phyloP scores from a whole-genome alignment of 1,284 basidiomycete genomes.

The Microbotryum scabiosae region DNA sequence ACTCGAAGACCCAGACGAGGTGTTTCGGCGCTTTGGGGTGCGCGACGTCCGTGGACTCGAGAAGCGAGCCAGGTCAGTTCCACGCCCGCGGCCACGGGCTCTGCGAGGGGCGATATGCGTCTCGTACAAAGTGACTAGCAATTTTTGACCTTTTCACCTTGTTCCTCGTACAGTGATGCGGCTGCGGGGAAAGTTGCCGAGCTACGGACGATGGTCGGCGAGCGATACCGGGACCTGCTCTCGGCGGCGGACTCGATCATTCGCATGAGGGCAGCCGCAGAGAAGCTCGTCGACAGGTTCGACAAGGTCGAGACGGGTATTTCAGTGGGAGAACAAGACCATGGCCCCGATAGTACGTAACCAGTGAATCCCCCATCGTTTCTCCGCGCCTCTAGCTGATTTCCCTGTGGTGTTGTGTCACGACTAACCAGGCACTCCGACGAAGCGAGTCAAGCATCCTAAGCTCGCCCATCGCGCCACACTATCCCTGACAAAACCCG shows the following conservation, averaged over 20 bases:
- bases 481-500: background rate
- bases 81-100: too few species aligned
- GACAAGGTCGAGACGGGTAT: conserved; percentile 16
- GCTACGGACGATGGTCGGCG: conserved; percentile 86
- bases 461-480: background rate
- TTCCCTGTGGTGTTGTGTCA: too few species aligned
- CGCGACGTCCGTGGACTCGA: conserved; percentile 33
- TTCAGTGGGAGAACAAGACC: background rate
- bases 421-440: conserved; percentile 1
- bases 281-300: conserved; percentile 27
- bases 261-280: conserved; percentile 31
- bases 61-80: conserved; percentile 25
- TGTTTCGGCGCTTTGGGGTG: conserved; percentile 33
- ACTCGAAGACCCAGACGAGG: conserved; percentile 31
- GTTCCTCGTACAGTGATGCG: conserved; percentile 14
- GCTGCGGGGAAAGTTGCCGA: conserved; percentile 51
- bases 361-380: too few species aligned
- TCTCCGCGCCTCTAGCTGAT: background rate
- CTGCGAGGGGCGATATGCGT: background rate
- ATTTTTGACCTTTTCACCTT: background rate
- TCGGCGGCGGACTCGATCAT: conserved; percentile 57
- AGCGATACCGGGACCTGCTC: conserved; percentile 85
- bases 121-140: background rate
- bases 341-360: too few species aligned
- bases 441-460: background rate